A percentile compares a stretch with the other conserved stretches of the same genome.
These are phyloP conservation scores for Gracilaria gracilis DNA, from an alignment of 23 red algal species.

Conservation along the genomic window DNA sequence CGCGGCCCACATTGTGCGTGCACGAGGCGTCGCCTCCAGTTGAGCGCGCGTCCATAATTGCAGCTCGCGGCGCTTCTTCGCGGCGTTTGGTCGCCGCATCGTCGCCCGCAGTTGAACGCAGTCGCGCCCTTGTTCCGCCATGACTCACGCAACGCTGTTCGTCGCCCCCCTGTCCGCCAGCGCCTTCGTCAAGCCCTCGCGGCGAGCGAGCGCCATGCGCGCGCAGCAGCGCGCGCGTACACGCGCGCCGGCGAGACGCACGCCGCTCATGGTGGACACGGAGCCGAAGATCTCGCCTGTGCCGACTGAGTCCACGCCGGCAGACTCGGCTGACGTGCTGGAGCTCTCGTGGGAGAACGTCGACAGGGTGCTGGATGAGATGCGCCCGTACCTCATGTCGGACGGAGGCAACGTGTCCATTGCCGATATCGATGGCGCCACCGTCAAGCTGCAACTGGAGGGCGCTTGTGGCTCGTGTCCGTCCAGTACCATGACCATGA, in stretches of 20 bases:
- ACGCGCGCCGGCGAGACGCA: background rate
- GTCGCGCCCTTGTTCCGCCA: too few relatives aligned
- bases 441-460: slow-evolving; percentile 86
- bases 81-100: background rate
- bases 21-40: too few relatives aligned
- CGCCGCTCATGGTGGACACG: slow-evolving; percentile 38
- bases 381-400: slow-evolving; percentile 97
- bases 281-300: slow-evolving; percentile 63
- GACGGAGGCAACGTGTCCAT: slow-evolving; percentile 96
- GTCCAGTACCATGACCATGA: slow-evolving; percentile 92
- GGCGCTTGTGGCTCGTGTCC: slow-evolving; percentile 95
- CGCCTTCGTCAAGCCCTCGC: background rate
- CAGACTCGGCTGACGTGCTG: slow-evolving; percentile 28
- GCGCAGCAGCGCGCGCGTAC: background rate
- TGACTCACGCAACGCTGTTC: background rate
- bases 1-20: too few relatives aligned
- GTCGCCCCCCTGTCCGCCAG: slow-evolving; percentile 8
- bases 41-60: too few relatives aligned
- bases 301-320: slow-evolving; percentile 19
- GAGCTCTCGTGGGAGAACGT: slow-evolving; percentile 83
- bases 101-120: too few relatives aligned
- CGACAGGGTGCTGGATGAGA: slow-evolving; percentile 93
- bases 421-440: slow-evolving; percentile 96
- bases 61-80: too few relatives aligned
- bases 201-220: too few relatives aligned